These are phyloP conservation scores for Physcomitrium patens DNA, from an alignment of 225 moss, liverwort and hornwort genomes.

Conservation along the genomic window DNA sequence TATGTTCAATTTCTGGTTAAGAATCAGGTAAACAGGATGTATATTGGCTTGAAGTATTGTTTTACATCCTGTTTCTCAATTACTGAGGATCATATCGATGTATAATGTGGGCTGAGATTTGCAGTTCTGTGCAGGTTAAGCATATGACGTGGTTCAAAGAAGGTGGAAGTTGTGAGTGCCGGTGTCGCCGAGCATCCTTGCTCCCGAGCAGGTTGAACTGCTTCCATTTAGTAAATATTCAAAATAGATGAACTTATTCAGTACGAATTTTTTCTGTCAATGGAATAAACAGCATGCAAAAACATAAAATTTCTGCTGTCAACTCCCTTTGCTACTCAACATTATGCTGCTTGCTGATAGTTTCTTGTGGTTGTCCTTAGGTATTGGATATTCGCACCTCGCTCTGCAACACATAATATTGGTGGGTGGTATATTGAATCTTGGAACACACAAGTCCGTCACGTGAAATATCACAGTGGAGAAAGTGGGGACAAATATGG, in stretches of 20 bases:
- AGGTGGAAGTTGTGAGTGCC: constrained; percentile 77
- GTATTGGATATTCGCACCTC: constrained; percentile 94
- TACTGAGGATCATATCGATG: background rate
- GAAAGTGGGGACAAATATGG: constrained; percentile 28
- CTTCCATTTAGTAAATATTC: background rate
- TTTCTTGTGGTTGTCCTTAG: constrained; percentile 43
- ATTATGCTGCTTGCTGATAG: background rate
- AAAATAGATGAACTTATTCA: background rate
- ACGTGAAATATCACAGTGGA: constrained; percentile 28
- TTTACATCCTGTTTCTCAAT: background rate
- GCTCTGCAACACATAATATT: constrained; percentile 86
- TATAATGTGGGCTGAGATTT: background rate
- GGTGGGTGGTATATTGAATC: constrained; percentile 98
- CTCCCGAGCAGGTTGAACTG: constrained; percentile 81
- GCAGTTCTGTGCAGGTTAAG: constrained; percentile 70
- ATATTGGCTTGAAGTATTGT: background rate
- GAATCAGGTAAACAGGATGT: constrained; percentile 3
- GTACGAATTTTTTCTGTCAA: background rate
- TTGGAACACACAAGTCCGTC: constrained; percentile 49
- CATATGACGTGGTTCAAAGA: constrained; percentile 86
- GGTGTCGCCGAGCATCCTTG: constrained; percentile 79
- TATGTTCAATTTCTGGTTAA: constrained; percentile 13
- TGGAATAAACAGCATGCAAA: background rate
- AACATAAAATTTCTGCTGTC: background rate
- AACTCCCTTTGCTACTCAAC: constrained; percentile 9